A percentile compares a stretch with the other conserved stretches of the same genome.
phyloP scores from a whole-genome alignment of 768 basidiomycete species.

The Naganishia vaughanmartiniae region DNA sequence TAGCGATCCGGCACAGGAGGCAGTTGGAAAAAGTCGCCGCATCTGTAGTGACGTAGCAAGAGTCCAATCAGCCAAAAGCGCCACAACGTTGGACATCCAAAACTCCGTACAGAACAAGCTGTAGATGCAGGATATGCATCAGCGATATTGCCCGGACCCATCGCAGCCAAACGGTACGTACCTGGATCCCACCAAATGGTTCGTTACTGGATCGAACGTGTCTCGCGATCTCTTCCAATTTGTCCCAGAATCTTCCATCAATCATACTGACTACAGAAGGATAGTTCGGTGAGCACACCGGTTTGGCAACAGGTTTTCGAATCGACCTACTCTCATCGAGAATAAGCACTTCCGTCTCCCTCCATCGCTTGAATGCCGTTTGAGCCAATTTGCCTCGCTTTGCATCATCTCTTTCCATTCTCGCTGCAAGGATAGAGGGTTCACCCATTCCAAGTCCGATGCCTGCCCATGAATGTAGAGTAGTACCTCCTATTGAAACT shows the following conservation, averaged over 20 bases:
- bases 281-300: background rate
- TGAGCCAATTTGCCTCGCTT: constrained; percentile 3
- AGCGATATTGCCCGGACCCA: background rate
- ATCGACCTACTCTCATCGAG: constrained; percentile 29
- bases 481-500: constrained; percentile 24
- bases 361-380: constrained; percentile 29
- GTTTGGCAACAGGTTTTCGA: background rate
- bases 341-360: constrained; percentile 28
- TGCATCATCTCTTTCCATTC: constrained; percentile 17
- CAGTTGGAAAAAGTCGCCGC: constrained; percentile 29
- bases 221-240: constrained; percentile 23
- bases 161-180: background rate
- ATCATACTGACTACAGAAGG: constrained; percentile 28
- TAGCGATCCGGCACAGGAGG: constrained; percentile 31
- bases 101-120: constrained; percentile 25
- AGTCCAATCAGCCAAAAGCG: background rate
- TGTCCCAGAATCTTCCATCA: constrained; percentile 32
- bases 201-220: background rate
- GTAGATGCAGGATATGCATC: background rate
- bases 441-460: constrained; percentile 21
- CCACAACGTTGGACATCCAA: background rate
- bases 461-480: constrained; percentile 30
- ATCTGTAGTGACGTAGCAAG: background rate
- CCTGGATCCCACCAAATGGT: constrained; percentile 31
- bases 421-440: background rate